phyloP scores from a whole-genome alignment of 192 early-diverging fungal genomes.

The Coemansia sp. region DNA sequence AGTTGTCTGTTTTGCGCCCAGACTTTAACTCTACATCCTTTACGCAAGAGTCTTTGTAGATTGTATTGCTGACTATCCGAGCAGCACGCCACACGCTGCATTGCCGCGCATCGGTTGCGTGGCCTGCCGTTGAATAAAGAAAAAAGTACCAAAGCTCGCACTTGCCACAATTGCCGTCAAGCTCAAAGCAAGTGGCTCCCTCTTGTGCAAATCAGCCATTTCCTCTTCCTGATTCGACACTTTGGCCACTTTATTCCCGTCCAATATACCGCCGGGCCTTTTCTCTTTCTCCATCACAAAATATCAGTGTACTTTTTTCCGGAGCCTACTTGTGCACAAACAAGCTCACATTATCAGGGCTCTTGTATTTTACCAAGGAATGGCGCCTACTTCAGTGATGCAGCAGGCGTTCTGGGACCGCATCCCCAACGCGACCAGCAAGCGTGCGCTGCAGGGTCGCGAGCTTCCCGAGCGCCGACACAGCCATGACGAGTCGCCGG shows the following conservation, averaged over 20 bases:
- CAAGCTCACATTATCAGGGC: neutral
- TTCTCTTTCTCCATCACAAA: conserved; percentile 2
- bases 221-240: neutral
- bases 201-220: conserved; percentile 9
- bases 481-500: conserved; percentile 9
- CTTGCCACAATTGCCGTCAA: conserved; percentile 6
- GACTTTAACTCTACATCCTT: too few relatives aligned
- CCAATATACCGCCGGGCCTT: conserved; percentile 1
- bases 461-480: conserved; percentile 1
- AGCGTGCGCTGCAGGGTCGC: conserved; percentile 29
- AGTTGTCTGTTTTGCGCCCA: too few relatives aligned
- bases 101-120: conserved; percentile 11
- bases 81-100: conserved; percentile 12
- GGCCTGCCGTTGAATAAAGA: conserved; percentile 5
- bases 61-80: neutral
- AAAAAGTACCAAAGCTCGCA: neutral
- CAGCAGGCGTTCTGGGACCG: conserved; percentile 55
- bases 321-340: neutral
- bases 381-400: conserved; percentile 27
- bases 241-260: neutral
- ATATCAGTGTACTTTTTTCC: conserved; percentile 2
- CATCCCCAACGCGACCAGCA: conserved; percentile 48
- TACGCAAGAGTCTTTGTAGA: too few relatives aligned
- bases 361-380: conserved; percentile 2
- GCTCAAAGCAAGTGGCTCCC: neutral